A percentile compares a stretch with the other conserved stretches of the same genome.
These are phyloP conservation scores for Coelastrella sp. DNA, from an alignment of 139 green algal species.

Conservation along the genomic window DNA sequence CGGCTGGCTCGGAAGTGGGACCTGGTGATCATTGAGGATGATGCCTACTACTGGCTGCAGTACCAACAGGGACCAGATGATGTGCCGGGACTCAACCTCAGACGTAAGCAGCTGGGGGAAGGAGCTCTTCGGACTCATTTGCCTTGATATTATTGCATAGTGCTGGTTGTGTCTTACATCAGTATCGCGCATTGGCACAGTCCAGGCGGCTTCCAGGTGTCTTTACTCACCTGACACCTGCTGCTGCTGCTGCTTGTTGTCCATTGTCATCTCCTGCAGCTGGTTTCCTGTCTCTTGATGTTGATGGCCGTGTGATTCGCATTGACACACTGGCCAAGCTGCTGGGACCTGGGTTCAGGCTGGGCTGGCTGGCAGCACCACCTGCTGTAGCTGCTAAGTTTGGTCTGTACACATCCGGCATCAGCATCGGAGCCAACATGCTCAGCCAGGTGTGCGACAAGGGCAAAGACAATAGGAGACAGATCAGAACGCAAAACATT, in stretches of 20 bases:
- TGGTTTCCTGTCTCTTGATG: constrained; percentile 76
- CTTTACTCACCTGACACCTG: neutral
- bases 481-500: neutral
- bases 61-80: constrained; percentile 47
- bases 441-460: constrained; percentile 2
- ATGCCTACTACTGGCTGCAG: constrained; percentile 89
- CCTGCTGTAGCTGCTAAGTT: constrained; percentile 62
- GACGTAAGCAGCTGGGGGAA: constrained; percentile 4
- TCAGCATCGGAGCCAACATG: constrained; percentile 55
- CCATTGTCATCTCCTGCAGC: neutral
- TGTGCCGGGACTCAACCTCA: constrained; percentile 44
- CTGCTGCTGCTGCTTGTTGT: neutral
- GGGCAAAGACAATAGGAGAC: neutral
- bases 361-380: constrained; percentile 78
- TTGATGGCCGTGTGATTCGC: constrained; percentile 76
- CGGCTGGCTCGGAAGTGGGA: constrained; percentile 61
- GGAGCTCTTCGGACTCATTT: neutral
- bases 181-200: neutral
- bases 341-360: constrained; percentile 71
- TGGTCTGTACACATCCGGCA: constrained; percentile 45
- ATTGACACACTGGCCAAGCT: constrained; percentile 87
- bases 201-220: neutral
- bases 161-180: neutral
- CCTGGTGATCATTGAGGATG: constrained; percentile 89
- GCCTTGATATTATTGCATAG: neutral